Base-by-base conservation (phyloP, 345 rosid genomes). In the Laguncularia racemosa region DNA sequence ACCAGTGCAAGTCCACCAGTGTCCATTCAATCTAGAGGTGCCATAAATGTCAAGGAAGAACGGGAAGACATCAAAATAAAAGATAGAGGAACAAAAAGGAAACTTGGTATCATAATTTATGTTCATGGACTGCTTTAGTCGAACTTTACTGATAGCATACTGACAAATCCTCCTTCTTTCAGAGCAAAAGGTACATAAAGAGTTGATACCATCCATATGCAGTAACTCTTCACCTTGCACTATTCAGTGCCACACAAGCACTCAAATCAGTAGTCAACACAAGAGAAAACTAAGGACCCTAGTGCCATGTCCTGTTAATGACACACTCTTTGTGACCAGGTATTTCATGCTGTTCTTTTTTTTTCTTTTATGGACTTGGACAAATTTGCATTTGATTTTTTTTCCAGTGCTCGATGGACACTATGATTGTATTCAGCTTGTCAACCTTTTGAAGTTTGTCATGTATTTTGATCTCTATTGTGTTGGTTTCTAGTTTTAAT, bases 221-320 rank as follows among this genome's bases (percentile, higher is more conserved):
- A 78, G 72, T 45, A 69, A 76, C 61, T 74, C 87, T 60, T 61
- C 87, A 16, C 82, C 92, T 15, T 52, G 61, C 66, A 71, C 72
- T 46, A 59, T 86, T 26, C 72, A 64, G 57, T 88, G 90, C 63
- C 68, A 81, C 60, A 44, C 81, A 16, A 81, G 88, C 67, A 82
- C 76, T 62, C 84, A 86, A 52, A 69, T 91, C 64, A 61, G 90
- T 19, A 88, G 96, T 73, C 96, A 84, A 84, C 98, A 91, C 69
- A 88, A 82, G 80, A 88, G 98, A 77, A 91, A 88, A 73, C 69
- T 91, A 58, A 82, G 98, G 80, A 81, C 87, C 77, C 77, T 91
- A 62, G 74, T 80, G 44, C 47, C 84, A 12, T 79, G 86, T 75
- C 92, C 98, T 12, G 84, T 72, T 48, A 80, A 88, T 66, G 90